A percentile compares a stretch with the other conserved stretches of the same genome.
Evolutionary conservation across 148 eudicot genomes (phyloP).

Genomic region (Tetragonia tetragonoides): DNA sequence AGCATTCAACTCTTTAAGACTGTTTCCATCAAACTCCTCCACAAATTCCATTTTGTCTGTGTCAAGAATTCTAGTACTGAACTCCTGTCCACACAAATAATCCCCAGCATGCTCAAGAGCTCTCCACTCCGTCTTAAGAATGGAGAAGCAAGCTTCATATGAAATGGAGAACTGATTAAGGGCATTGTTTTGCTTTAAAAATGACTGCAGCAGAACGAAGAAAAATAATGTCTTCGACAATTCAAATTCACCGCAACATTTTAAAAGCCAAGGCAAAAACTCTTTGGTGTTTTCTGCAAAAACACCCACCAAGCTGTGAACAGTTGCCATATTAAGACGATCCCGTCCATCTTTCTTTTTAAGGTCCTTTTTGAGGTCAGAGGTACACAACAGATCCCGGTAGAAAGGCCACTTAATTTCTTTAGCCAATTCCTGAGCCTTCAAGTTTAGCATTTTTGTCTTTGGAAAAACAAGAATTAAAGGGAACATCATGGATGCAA

Average conservation of each 20-base stretch:
- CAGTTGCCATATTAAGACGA: conserved; percentile 44
- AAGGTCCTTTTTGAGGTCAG: conserved; percentile 33
- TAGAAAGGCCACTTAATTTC: conserved; percentile 71
- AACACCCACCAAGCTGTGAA: conserved; percentile 49
- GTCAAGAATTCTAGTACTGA: conserved; percentile 40
- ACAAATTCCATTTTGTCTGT: conserved; percentile 44
- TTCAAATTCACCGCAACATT: conserved; percentile 47
- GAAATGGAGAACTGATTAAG: conserved; percentile 28
- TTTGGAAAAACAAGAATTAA: conserved; percentile 60
- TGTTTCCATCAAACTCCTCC: conserved; percentile 40
- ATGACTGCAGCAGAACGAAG: conserved; percentile 61
- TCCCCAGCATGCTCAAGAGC: conserved; percentile 35
- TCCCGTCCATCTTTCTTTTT: conserved; percentile 45
- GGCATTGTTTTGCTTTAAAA: conserved; percentile 33
- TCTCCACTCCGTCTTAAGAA: conserved; percentile 59
- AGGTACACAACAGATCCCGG: conserved; percentile 39
- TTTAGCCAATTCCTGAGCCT: conserved; percentile 57
- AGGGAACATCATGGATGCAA: conserved; percentile 60
- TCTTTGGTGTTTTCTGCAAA: conserved; percentile 40
- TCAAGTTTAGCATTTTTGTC: conserved; percentile 58
- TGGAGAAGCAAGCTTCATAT: conserved; percentile 46
- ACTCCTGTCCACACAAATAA: conserved; percentile 38
- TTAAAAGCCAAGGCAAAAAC: conserved; percentile 63
- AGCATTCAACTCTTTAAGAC: conserved; percentile 47
- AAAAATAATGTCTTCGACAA: conserved; percentile 65